These are phyloP conservation scores for Hirschfeldia incana DNA, from an alignment of 345 rosid species.

Conservation along the genomic window DNA sequence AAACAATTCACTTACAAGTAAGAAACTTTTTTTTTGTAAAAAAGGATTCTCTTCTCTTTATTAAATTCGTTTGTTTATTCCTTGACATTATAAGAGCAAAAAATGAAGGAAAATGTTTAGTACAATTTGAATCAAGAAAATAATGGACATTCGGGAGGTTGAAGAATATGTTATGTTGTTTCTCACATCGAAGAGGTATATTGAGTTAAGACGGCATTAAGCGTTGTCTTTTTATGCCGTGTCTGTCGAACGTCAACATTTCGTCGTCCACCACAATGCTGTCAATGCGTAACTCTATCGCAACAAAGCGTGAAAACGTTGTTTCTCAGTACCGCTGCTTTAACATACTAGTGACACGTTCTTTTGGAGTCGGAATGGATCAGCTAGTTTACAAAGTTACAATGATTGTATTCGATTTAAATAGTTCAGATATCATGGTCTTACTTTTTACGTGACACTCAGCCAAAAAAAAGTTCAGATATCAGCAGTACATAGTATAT, in stretches of 20 bases:
- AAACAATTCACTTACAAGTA: not conserved
- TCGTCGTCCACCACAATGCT: not conserved
- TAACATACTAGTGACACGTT: not conserved
- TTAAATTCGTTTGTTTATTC: not conserved
- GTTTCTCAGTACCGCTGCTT: not conserved
- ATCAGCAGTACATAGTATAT: not conserved
- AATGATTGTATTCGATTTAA: not conserved
- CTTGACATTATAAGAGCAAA: not conserved
- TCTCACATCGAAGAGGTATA: slow-evolving; percentile 3
- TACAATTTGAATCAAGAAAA: not conserved
- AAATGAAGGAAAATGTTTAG: not conserved
- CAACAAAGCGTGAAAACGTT: not conserved
- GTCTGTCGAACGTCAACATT: slow-evolving; percentile 11
- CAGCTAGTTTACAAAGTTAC: not conserved
- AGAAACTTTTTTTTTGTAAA: not conserved
- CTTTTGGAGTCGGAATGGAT: not conserved
- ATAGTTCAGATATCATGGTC: not conserved
- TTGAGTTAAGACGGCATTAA: slow-evolving; percentile 6
- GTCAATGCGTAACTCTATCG: not conserved
- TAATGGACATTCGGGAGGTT: not conserved
- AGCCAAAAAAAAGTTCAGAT: not conserved
- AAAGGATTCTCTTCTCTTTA: not conserved
- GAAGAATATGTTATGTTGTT: slow-evolving; percentile 14
- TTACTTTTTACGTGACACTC: not conserved
- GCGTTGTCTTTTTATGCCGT: slow-evolving; percentile 8